Base-by-base conservation (phyloP, 768 basidiomycete genomes). In the Psilocybe tampanensis region DNA sequence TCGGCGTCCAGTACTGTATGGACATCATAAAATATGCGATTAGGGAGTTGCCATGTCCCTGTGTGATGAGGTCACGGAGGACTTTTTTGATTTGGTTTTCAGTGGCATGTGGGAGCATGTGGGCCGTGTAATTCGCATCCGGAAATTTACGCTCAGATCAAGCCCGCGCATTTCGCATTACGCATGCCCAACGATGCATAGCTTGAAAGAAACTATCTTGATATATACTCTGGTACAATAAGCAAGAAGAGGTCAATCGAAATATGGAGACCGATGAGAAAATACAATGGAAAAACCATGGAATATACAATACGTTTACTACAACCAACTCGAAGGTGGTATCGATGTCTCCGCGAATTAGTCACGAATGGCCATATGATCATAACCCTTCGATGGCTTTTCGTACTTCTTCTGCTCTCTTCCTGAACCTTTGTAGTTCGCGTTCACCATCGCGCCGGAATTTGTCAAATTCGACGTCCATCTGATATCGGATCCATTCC, bases 401-500 rank as follows among this genome's bases (percentile, higher is more conserved):
- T 55, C 73, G 69, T 48, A 74, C 77, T 49, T 78, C 77, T 58
- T 76, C 74, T n/a, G 76, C 76, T 49, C 63, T 68, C 58, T 70
- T 71, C 65, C 72, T 75, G 55, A 78, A 78, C 62, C 73, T 67
- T 52, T 68, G 68, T 59, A 80, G 55, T 61, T 78, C 77, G 52
- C 76, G 64, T 61, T 78, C 76, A n/a, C 78, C 77, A 54, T 80
- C 78, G 51, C 78, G 64, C 47, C 71, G 71, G 53, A 80, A 76
- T 55, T 78, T 82, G 60, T 87, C 84, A 61, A 83, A 85, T 70
- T 92, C 81, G 44, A 83, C 70, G 60, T 79, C 79, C 68, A 92
- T 89, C 72, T 94, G 91, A 61, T 84, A 82, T 53, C 87, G 78
- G 56, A 94, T 86, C 84, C 90, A 90, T 65, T 94, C 84, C 65